A percentile compares a stretch with the other conserved stretches of the same genome.
phyloP scores from a whole-genome alignment of 2,329 filamentous ascomycete species.

The Botrytis sinoallii region DNA sequence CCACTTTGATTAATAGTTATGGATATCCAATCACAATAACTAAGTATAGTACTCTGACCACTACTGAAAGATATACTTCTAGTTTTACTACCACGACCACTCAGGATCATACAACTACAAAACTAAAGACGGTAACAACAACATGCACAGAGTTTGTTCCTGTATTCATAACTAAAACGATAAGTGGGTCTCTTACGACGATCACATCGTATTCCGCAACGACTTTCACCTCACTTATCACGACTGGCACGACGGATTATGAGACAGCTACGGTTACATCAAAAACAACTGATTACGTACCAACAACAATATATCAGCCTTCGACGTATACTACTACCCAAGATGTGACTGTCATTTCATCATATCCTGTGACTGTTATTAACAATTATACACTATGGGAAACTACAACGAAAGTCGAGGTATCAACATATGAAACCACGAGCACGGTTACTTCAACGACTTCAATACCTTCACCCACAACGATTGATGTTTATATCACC shows the following conservation, averaged over 20 bases:
- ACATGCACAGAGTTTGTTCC: conserved; percentile 6
- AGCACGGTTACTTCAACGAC: conserved; percentile 2
- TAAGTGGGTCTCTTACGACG: conserved; percentile 6
- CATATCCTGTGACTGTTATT: conserved; percentile 21
- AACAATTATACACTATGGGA: conserved; percentile 14
- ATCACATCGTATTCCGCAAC: conserved; percentile 21
- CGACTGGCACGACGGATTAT: conserved; percentile 5
- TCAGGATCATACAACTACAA: conserved; percentile 7
- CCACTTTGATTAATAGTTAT: conserved; percentile 24
- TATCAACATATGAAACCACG: conserved; percentile 12
- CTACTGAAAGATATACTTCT: conserved; percentile 23
- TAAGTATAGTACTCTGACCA: conserved; percentile 24
- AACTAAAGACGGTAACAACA: neutral
- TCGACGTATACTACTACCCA: conserved; percentile 6
- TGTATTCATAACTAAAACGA: conserved; percentile 5
- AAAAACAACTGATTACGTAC: neutral
- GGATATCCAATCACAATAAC: conserved; percentile 26
- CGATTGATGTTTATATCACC: conserved; percentile 1
- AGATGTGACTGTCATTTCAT: neutral
- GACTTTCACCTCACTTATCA: conserved; percentile 16
- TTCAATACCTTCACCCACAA: neutral
- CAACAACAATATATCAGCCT: conserved; percentile 8
- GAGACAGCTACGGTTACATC: conserved; percentile 9
- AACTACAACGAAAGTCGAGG: neutral
- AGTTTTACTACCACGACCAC: conserved; percentile 3